Conservation (phyloP, 805 yeast species). For the Schwanniomyces polymorphus region DNA sequence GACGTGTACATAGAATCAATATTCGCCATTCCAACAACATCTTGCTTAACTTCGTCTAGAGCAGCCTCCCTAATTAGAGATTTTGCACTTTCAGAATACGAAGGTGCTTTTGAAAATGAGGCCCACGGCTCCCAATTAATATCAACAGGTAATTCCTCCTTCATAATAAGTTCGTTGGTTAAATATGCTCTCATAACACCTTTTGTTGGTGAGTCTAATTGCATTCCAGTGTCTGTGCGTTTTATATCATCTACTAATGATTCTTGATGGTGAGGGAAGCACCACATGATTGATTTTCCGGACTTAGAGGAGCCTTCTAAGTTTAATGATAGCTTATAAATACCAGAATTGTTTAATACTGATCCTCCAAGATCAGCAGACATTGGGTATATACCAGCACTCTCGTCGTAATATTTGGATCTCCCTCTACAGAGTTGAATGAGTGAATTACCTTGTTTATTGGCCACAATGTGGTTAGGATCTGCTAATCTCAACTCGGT, state of each 20-base stretch:
- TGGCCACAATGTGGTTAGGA: slow-evolving; percentile 45
- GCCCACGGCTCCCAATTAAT: slow-evolving; percentile 60
- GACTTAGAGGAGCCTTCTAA: slow-evolving; percentile 23
- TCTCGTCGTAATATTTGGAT: slow-evolving; percentile 26
- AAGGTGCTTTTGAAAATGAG: slow-evolving; percentile 21
- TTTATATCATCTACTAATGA: slow-evolving; percentile 30
- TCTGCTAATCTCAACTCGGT: slow-evolving; percentile 27
- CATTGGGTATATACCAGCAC: slow-evolving; percentile 32
- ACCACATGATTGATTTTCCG: slow-evolving; percentile 42
- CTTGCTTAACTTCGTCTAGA: slow-evolving; percentile 51
- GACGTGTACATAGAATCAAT: slow-evolving; percentile 87
- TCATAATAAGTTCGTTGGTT: slow-evolving; percentile 40
- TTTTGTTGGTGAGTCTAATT: slow-evolving; percentile 50
- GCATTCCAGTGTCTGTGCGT: slow-evolving; percentile 27
- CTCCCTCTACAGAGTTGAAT: slow-evolving; percentile 63
- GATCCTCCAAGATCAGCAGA: slow-evolving; percentile 15
- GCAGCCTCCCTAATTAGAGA: slow-evolving; percentile 48
- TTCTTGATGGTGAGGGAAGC: slow-evolving; percentile 52
- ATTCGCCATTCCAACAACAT: slow-evolving; percentile 57
- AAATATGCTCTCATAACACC: slow-evolving; percentile 48
- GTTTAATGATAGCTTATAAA: slow-evolving; percentile 28
- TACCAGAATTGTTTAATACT: slow-evolving; percentile 19
- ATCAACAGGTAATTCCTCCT: slow-evolving; percentile 41
- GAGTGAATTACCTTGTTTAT: slow-evolving; percentile 39
- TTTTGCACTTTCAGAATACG: slow-evolving; percentile 30